These are phyloP conservation scores for Pythium apleroticum DNA, from an alignment of 352 stramenopile species.

Conservation along the genomic window DNA sequence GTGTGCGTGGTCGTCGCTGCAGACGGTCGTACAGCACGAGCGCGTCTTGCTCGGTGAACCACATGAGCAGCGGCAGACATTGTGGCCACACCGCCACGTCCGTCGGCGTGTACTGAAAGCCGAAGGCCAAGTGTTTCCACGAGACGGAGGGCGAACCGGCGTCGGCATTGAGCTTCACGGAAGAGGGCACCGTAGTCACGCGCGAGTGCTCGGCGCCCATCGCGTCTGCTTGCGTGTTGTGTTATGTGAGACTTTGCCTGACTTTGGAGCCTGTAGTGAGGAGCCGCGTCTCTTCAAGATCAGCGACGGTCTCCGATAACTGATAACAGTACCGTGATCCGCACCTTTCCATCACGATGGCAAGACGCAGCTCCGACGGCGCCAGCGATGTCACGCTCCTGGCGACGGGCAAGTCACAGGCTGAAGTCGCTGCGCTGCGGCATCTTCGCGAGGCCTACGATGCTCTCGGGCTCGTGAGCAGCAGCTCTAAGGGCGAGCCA, in stretches of 20 bases:
- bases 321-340: neutral
- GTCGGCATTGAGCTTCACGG: neutral
- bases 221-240: neutral
- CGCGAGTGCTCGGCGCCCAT: conserved; percentile 50
- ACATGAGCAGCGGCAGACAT: conserved; percentile 49
- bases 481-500: neutral
- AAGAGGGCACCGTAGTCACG: neutral
- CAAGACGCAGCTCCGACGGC: neutral
- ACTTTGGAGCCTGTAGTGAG: conserved; percentile 10
- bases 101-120: conserved; percentile 48
- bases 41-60: conserved; percentile 61
- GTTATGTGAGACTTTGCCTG: neutral
- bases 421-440: conserved; percentile 34
- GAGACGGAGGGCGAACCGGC: neutral
- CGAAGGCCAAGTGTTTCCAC: conserved; percentile 36
- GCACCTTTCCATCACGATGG: neutral
- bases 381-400: neutral
- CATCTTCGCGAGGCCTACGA: conserved; percentile 35
- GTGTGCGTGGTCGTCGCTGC: conserved; percentile 31
- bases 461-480: conserved; percentile 6
- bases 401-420: conserved; percentile 21
- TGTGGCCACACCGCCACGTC: conserved; percentile 69
- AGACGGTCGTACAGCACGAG: conserved; percentile 29
- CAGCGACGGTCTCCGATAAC: conserved; percentile 10
- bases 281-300: conserved; percentile 25